These are phyloP conservation scores for Talaromyces sp. DNA, from an alignment of 2,329 filamentous ascomycete species.

Conservation along the genomic window DNA sequence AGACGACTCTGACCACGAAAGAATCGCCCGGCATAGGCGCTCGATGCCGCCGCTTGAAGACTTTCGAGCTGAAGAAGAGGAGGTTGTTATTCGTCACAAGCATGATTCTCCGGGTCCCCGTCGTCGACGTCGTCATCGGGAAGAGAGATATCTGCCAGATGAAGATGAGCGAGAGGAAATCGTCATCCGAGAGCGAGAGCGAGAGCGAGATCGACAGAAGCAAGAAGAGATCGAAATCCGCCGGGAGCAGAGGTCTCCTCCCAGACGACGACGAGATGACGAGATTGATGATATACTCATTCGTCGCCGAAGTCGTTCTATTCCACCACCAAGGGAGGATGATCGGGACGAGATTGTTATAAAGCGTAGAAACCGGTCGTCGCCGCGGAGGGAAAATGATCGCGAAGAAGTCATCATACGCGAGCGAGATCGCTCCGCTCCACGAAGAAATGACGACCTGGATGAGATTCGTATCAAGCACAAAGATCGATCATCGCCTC, in stretches of 20 bases:
- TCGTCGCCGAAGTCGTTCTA: slow-evolving; percentile 16
- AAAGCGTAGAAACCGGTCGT: neutral
- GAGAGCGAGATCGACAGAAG: neutral
- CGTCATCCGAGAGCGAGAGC: slow-evolving; percentile 9
- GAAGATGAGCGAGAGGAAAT: slow-evolving; percentile 13
- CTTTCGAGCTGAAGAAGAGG: slow-evolving; percentile 15
- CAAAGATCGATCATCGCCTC: neutral
- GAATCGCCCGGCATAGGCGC: slow-evolving; percentile 1
- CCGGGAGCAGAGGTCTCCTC: slow-evolving; percentile 4
- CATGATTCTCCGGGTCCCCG: neutral
- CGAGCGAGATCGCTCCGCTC: slow-evolving; percentile 13
- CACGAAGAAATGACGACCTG: slow-evolving; percentile 1
- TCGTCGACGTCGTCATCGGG: slow-evolving; percentile 1
- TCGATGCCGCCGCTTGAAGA: slow-evolving; percentile 14
- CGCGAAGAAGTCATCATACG: slow-evolving; percentile 9
- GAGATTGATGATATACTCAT: slow-evolving; percentile 13
- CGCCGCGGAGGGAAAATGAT: slow-evolving; percentile 1
- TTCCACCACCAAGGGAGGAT: slow-evolving; percentile 5
- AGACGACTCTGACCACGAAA: slow-evolving; percentile 4
- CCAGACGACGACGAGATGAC: neutral
- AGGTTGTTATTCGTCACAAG: slow-evolving; percentile 8
- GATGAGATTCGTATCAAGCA: slow-evolving; percentile 12
- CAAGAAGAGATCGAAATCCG: slow-evolving; percentile 16
- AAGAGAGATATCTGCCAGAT: neutral
- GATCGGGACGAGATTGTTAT: slow-evolving; percentile 10